phyloP scores from a whole-genome alignment of 371 early-diverging fungal genomes.

The Syncephalastrum racemosum region DNA sequence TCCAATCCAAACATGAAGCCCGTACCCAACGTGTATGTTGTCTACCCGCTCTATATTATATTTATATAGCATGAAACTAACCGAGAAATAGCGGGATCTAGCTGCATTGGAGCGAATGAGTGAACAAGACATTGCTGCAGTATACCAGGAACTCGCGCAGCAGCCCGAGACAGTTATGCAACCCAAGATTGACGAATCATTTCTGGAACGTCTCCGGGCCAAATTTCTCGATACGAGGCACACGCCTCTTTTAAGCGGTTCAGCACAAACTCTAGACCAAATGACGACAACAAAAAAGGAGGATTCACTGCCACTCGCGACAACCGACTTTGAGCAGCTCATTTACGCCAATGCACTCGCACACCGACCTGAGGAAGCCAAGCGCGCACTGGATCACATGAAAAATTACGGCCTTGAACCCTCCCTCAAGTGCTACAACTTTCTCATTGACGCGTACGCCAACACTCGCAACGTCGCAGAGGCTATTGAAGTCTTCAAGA shows the following conservation, averaged over 20 bases:
- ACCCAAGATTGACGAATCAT: constrained; percentile 45
- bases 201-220: constrained; percentile 42
- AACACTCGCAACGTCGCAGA: constrained; percentile 63
- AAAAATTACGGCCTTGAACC: constrained; percentile 61
- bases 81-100: neutral
- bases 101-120: constrained; percentile 18
- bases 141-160: constrained; percentile 36
- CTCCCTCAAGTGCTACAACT: constrained; percentile 65
- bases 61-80: constrained; percentile 5
- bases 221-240: constrained; percentile 46
- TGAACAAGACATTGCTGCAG: constrained; percentile 26
- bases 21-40: constrained; percentile 19
- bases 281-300: neutral
- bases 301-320: constrained; percentile 1
- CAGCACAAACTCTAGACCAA: neutral
- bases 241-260: neutral
- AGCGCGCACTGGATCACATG: constrained; percentile 71
- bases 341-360: constrained; percentile 75
- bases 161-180: constrained; percentile 23
- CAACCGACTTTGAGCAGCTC: constrained; percentile 57
- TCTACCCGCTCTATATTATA: neutral
- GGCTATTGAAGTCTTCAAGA: constrained; percentile 56
- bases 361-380: constrained; percentile 67
- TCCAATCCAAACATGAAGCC: constrained; percentile 30
- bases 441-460: constrained; percentile 82